A percentile compares a stretch with the other conserved stretches of the same genome.
These are phyloP conservation scores for Dimargaris cristalligena DNA, from an alignment of 192 early-diverging fungal species.

Conservation along the genomic window DNA sequence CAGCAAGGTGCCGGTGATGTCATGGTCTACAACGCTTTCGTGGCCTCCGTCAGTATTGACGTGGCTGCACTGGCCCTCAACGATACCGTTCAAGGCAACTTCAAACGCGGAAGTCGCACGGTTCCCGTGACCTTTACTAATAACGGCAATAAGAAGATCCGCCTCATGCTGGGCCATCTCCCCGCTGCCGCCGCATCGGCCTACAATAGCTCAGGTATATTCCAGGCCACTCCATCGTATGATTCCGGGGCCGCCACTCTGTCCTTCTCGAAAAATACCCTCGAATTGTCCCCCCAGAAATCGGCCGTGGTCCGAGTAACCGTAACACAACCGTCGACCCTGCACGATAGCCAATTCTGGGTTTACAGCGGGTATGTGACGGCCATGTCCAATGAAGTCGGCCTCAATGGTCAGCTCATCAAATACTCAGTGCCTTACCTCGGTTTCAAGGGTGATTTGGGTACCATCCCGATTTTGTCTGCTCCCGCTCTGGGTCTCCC, in stretches of 20 bases:
- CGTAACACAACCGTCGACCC: background rate
- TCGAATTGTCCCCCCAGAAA: background rate
- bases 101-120: background rate
- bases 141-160: slow-evolving; percentile 16
- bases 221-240: slow-evolving; percentile 12
- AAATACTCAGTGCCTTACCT: slow-evolving; percentile 16
- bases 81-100: background rate
- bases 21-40: background rate
- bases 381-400: slow-evolving; percentile 14
- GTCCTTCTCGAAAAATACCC: background rate
- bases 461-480: slow-evolving; percentile 15
- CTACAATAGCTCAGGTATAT: slow-evolving; percentile 13
- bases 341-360: slow-evolving; percentile 13
- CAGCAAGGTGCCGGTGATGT: background rate
- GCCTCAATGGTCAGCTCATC: slow-evolving; percentile 17
- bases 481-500: background rate
- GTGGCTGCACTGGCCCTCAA: background rate
- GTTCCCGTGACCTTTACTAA: slow-evolving; percentile 22
- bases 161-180: slow-evolving; percentile 18
- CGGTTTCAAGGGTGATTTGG: slow-evolving; percentile 20
- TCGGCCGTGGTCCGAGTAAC: background rate
- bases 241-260: slow-evolving; percentile 3
- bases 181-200: slow-evolving; percentile 20
- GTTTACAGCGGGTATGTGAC: slow-evolving; percentile 31
- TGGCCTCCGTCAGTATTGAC: background rate